Evolutionary conservation across 768 basidiomycete genomes (phyloP), one percentile per base, ranked within the genome.

Genomic region (Suillus bovinus): DNA sequence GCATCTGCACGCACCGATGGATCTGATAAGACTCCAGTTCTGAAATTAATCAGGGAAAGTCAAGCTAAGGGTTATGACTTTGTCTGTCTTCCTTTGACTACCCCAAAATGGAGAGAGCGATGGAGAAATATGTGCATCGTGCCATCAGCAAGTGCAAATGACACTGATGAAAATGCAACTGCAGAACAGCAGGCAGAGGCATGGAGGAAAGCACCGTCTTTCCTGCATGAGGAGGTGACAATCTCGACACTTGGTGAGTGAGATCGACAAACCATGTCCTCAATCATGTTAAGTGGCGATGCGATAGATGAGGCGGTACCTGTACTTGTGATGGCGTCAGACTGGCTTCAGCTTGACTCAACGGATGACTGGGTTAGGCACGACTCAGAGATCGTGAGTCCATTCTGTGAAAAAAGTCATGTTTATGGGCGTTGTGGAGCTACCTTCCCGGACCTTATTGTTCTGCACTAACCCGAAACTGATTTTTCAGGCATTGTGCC

Each of bases 331-430:
- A 84, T 97, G 73, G 82, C 91, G 9, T 94, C 95, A 2, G 93
- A 96, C 60, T 99, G 97, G 97, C 82, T 99, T 4, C 94, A 97
- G 73, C 81, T 99, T 42, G 97, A 99, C 76, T 89, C 93, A 9
- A 78, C 85, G 0, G 95, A 98, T 75, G 93, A 94, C 69, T 94
- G 96, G 82, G 88, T 99, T 59, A 86, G 97, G 50, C 93, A 96
- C 69, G 97, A 99, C 71, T 90, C 94, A 50, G 97, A 96, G 77
- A 91, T 96, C 60, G 95, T 95, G 74, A 76, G 90, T 81, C 16
- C 24, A 27, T 47, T 52, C 58, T 47, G 55, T 56, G 55, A 56
- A 20, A 38, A 24, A 47, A 17, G 5, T 22, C 16, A 24, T 38
- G 24, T 6, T 24, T 55, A 36, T 5, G 2, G 36, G n/a, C 34